Base-by-base conservation (phyloP, 129 eudicot species). In the Tanacetum coccineum region DNA sequence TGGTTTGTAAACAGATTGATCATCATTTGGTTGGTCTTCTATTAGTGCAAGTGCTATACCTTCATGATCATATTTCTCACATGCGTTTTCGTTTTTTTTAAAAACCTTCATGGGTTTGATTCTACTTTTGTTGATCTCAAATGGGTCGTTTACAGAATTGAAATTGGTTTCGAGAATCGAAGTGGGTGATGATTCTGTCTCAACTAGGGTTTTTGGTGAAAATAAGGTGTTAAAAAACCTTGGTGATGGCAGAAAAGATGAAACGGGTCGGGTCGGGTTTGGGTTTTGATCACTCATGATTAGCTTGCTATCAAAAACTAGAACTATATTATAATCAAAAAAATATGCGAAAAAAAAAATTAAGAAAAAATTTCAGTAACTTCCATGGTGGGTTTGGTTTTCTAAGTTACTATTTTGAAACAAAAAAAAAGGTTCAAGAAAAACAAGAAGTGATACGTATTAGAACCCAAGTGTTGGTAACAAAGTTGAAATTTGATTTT, bases 121-220 rank as follows among this genome's bases (percentile, higher is more conserved):
- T 50, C 76, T 60, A 44, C 66, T 48, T 62, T 76, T 69, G 39
- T 12, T 49, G 36, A 52, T 22, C 67, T 83, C 86, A 50, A 81
- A 83, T 47, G 92, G 87, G 80, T 70, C 85, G 55, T 44, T 80
- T 13, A 75, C 81, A 66, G 82, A 74, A 67, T 75, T 66, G 15
- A 77, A 67, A 48, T 80, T 77, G 42, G 74, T 21, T 45, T 88
- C 89, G 64, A 89, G 94, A 12, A 81, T 89, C 45, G 96, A 89
- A 79, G 94, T 89, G 57, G 96, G 96, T 14, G 80, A 60, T 19
- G 85, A 66, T 57, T 85, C 84, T 30, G 84, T 51, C 6, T 88
- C 96, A 67, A 50, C 32, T 30, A 64, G 39, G 76, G 70, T 72
- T 81, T 85, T 64, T 77, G 81, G 61, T 76, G 52, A 76, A 67